These are phyloP conservation scores for Mercurialis annua DNA, from an alignment of 345 rosid species.

Conservation along the genomic window DNA sequence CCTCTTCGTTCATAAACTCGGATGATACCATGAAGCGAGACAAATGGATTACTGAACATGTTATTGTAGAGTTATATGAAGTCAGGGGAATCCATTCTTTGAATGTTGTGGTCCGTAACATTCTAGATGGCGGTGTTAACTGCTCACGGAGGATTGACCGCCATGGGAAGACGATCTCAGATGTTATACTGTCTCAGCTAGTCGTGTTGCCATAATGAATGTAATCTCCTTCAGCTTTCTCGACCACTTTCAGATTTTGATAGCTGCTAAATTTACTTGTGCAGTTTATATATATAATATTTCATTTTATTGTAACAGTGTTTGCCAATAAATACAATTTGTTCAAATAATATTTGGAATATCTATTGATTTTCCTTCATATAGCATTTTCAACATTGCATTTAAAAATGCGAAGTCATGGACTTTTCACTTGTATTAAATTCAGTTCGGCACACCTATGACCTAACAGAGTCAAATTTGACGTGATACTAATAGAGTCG, in stretches of 20 bases:
- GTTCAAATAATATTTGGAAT: too few relatives aligned
- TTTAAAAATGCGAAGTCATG: too few relatives aligned
- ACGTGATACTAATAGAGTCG: too few relatives aligned
- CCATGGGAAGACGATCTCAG: conserved; percentile 79
- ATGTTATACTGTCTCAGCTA: conserved; percentile 63
- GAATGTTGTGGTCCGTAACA: conserved; percentile 71
- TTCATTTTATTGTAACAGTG: too few relatives aligned
- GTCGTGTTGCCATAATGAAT: conserved; percentile 41
- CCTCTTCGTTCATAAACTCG: conserved; percentile 40
- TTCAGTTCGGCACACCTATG: too few relatives aligned
- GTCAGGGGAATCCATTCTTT: conserved; percentile 63
- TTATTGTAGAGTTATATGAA: conserved; percentile 70
- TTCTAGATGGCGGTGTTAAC: conserved; percentile 86
- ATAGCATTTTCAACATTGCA: neutral
- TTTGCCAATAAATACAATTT: too few relatives aligned
- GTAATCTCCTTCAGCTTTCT: neutral
- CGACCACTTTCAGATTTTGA: too few relatives aligned
- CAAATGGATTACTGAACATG: conserved; percentile 35
- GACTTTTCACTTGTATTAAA: too few relatives aligned
- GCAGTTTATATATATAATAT: too few relatives aligned
- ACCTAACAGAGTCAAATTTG: too few relatives aligned
- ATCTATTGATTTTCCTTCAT: neutral
- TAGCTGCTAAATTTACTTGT: too few relatives aligned
- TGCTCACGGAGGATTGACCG: conserved; percentile 91
- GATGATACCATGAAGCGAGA: conserved; percentile 37